Percentiles rank a stretch among this genome's conserved stretches.
phyloP scores from a whole-genome alignment of 108 stramenopile genomes.

The Pseudonitzschia multiseries region DNA sequence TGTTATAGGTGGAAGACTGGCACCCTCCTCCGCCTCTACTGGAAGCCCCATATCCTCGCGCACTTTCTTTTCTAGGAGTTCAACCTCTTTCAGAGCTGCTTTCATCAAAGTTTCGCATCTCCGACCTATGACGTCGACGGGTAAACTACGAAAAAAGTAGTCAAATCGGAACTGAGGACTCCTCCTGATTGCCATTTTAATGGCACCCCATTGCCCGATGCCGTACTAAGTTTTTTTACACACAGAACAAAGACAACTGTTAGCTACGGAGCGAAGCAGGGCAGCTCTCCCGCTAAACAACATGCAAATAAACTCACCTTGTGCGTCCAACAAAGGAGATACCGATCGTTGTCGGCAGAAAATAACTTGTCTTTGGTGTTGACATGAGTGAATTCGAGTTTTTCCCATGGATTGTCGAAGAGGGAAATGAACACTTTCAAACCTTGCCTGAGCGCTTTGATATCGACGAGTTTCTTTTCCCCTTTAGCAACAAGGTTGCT shows the following conservation, averaged over 20 bases:
- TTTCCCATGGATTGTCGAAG: conserved; percentile 89
- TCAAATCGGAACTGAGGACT: conserved; percentile 84
- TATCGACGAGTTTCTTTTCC: conserved; percentile 76
- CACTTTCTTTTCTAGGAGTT: conserved; percentile 66
- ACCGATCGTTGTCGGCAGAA: conserved; percentile 58
- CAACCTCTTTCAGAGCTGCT: conserved; percentile 84
- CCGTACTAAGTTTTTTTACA: conserved; percentile 39
- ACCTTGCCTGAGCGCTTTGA: conserved; percentile 67
- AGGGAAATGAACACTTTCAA: conserved; percentile 66
- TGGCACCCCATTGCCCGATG: conserved; percentile 87
- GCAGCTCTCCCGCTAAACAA: neutral
- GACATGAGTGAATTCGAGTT: conserved; percentile 77
- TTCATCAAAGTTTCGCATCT: conserved; percentile 87
- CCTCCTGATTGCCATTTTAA: conserved; percentile 84
- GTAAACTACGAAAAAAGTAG: conserved; percentile 71
- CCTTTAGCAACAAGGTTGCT: conserved; percentile 81
- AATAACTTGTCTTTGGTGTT: conserved; percentile 70
- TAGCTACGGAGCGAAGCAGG: neutral
- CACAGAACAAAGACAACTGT: neutral
- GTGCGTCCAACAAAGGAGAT: conserved; percentile 74
- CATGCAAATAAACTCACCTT: conserved; percentile 54
- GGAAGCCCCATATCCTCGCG: conserved; percentile 58
- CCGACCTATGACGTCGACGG: conserved; percentile 55
- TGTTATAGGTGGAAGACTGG: conserved; percentile 41
- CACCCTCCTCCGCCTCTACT: conserved; percentile 45